Base-by-base conservation (phyloP, 306 rosid species). In the Bauhinia variegata region DNA sequence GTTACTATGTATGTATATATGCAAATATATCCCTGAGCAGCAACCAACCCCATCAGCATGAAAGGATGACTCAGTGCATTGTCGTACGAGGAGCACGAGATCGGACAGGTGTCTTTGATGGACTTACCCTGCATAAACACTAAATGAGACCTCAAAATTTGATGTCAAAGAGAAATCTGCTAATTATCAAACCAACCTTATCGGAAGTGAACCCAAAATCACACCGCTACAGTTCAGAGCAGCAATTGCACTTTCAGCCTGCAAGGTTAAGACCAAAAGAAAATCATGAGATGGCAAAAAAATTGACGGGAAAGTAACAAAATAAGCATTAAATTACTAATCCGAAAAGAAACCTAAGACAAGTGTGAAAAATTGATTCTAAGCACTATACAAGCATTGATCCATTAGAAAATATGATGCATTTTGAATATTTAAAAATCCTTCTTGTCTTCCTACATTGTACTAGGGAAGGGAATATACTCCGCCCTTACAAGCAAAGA, bases 211-310 rank as follows among this genome's bases (percentile, higher is more conserved):
- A 43, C 99, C 97, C 91, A 93, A 72, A 74, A 93, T 85, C 80
- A 88, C 95, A 46, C 99, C 99, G 68, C 99, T 90, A 53, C 99
- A 93, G 86, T 90, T 93, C 56, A 93, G 92, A 67, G 99, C 97
- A 3, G 90, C 90, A 83, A 93, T 93, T 70, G 99, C 99, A 77
- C 97, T 88, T 70, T 93, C 96, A 67, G 98, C 98, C 98, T 92
- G 93, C 75, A 68, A 67, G 33, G 16, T 63, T 8, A 61, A 41
- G 17, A 55, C 58, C 53, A 57, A 51, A 37, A 1, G 5, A 72
- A 68, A 68, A 62, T 41, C 67, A 36, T 76, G 32, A 80, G 70
- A 55, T 43, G 28, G 11, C 33, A 4, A 39, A 15, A n/a, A n/a
- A 32, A 44, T 33, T 6, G 7, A 12, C 9, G 59, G 32, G 19